A percentile compares a stretch with the other conserved stretches of the same genome.
Conservation (phyloP, 2,329 filamentous ascomycete species). For the Aspergillus fischeri region DNA sequence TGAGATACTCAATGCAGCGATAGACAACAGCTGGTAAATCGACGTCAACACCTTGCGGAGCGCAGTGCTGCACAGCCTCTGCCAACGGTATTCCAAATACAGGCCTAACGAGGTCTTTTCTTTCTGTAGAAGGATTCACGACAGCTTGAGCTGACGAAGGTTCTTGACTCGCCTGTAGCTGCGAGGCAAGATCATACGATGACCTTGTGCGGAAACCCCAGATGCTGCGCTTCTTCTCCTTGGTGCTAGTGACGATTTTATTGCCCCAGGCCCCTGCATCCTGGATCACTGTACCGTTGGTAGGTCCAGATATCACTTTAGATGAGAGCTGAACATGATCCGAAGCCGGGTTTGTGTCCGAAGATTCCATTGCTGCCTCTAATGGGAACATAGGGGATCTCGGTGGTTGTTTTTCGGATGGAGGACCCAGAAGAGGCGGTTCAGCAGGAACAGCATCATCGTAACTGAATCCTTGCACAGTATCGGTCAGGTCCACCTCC, state of each 20-base stretch:
- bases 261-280: constrained; percentile 84
- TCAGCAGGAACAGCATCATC: constrained; percentile 56
- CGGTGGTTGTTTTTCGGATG: constrained; percentile 28
- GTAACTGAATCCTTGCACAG: constrained; percentile 50
- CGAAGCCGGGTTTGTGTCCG: constrained; percentile 23
- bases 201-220: constrained; percentile 64
- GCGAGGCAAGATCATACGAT: constrained; percentile 60
- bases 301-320: constrained; percentile 74
- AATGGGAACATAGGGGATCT: constrained; percentile 33
- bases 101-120: constrained; percentile 57
- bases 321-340: constrained; percentile 26
- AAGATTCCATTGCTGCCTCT: constrained; percentile 26
- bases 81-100: constrained; percentile 82
- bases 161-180: constrained; percentile 31
- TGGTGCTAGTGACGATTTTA: constrained; percentile 59
- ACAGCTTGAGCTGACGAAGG: constrained; percentile 47
- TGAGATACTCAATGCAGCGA: constrained; percentile 89
- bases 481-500: constrained; percentile 30
- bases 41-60: constrained; percentile 66
- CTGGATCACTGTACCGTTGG: constrained; percentile 77
- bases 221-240: constrained; percentile 74
- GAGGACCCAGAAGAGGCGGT: constrained; percentile 50
- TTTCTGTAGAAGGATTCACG: constrained; percentile 43
- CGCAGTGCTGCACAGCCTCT: constrained; percentile 79
- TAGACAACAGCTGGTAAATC: constrained; percentile 90